These are phyloP conservation scores for Populus hybrid DNA, from an alignment of 441 rosid species.

Conservation along the genomic window DNA sequence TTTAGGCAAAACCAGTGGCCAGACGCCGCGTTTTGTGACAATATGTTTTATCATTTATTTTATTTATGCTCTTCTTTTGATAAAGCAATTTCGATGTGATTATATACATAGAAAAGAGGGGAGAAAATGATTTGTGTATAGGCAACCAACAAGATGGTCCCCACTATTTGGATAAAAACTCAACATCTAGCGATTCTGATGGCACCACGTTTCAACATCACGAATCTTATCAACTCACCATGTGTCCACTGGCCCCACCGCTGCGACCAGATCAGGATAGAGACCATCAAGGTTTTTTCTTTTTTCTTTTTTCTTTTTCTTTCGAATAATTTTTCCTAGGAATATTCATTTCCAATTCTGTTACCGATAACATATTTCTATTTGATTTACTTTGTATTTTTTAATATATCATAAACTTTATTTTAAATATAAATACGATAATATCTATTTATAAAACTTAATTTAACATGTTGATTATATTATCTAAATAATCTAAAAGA, in stretches of 20 bases:
- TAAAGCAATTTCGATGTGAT: background rate
- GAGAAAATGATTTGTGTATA: background rate
- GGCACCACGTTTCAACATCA: background rate
- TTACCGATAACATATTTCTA: no score
- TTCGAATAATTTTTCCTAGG: no score
- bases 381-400: no score
- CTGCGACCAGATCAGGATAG: background rate
- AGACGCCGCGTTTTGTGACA: conserved; percentile 38
- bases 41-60: no score
- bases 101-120: background rate
- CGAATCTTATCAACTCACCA: background rate
- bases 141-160: background rate
- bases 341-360: no score
- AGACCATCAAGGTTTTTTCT: background rate
- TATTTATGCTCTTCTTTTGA: background rate
- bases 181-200: background rate
- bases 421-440: no score
- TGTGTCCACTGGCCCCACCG: background rate
- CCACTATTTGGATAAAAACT: background rate
- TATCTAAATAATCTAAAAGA: no score
- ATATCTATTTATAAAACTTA: no score
- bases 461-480: no score
- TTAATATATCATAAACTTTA: no score
- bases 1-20: conserved; percentile 27
- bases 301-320: no score